A percentile compares a stretch with the other conserved stretches of the same genome.
Conservation (phyloP, 768 basidiomycete species). For the Panus rudis region DNA sequence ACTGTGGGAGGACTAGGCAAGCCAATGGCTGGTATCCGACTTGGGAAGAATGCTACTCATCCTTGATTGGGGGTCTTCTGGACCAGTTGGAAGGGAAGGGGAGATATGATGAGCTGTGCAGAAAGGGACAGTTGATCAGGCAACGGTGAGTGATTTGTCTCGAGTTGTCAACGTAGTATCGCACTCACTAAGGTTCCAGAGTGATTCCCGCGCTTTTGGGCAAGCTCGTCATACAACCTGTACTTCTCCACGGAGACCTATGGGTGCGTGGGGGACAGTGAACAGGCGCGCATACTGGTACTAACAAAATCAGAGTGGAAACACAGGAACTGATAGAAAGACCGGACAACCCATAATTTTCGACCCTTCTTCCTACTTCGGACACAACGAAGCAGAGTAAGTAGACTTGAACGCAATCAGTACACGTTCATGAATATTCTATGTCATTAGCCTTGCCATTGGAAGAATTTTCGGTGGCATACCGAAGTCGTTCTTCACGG, state of each 20-base stretch:
- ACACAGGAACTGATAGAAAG: slow-evolving; percentile 50
- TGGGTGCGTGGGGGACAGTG: slow-evolving; percentile 45
- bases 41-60: slow-evolving; percentile 65
- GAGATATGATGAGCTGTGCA: slow-evolving; percentile 37
- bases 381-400: slow-evolving; percentile 80
- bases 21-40: slow-evolving; percentile 66
- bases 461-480: slow-evolving; percentile 79
- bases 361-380: slow-evolving; percentile 74
- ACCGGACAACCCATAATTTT: slow-evolving; percentile 62
- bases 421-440: neutral
- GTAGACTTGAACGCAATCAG: slow-evolving; percentile 16
- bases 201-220: slow-evolving; percentile 69
- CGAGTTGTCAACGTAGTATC: neutral
- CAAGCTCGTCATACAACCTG: slow-evolving; percentile 51
- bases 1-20: slow-evolving; percentile 65
- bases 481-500: slow-evolving; percentile 51
- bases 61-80: slow-evolving; percentile 55
- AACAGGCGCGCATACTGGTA: neutral
- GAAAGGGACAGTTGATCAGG: slow-evolving; percentile 45
- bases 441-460: slow-evolving; percentile 52
- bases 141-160: slow-evolving; percentile 30
- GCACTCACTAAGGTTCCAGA: slow-evolving; percentile 28
- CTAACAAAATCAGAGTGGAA: slow-evolving; percentile 49
- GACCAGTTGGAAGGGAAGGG: slow-evolving; percentile 36
- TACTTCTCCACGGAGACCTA: slow-evolving; percentile 71